Conservation (phyloP, 768 basidiomycete species). For the Baorangia bicolor region DNA sequence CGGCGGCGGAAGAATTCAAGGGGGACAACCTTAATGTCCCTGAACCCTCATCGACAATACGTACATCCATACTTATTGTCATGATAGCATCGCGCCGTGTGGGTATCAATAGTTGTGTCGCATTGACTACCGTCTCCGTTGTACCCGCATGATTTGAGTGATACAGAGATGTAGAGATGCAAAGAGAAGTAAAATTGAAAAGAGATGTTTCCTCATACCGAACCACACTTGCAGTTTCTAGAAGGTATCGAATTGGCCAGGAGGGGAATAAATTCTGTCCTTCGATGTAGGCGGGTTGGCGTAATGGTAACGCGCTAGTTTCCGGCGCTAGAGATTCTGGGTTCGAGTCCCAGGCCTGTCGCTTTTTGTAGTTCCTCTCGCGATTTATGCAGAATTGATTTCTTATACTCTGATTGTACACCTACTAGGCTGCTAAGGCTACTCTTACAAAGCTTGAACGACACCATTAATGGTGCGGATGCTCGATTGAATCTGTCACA, state of each 20-base stretch:
- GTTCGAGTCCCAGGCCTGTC: slow-evolving; percentile 65
- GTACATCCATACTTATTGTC: background rate
- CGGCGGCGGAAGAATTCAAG: background rate
- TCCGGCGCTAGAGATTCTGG: slow-evolving; percentile 64
- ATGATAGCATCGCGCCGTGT: background rate
- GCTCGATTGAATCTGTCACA: background rate
- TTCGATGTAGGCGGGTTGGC: slow-evolving; percentile 46
- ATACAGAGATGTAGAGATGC: background rate
- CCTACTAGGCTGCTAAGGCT: background rate
- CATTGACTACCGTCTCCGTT: background rate
- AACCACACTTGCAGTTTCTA: too few relatives aligned
- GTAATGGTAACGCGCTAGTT: slow-evolving; percentile 67
- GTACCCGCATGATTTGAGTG: background rate
- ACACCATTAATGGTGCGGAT: background rate
- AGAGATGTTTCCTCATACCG: too few relatives aligned
- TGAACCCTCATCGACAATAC: background rate
- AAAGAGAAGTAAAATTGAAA: background rate
- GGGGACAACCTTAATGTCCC: background rate
- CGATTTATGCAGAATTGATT: background rate
- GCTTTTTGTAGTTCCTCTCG: slow-evolving; percentile 27
- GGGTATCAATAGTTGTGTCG: background rate
- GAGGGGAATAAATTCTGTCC: too few relatives aligned
- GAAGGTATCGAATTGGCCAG: too few relatives aligned
- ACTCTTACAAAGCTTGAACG: slow-evolving; percentile 4
- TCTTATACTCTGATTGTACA: background rate